Evolutionary conservation across 2,329 filamentous ascomycete species (phyloP).

Genomic region (Alternaria gansuensis): DNA sequence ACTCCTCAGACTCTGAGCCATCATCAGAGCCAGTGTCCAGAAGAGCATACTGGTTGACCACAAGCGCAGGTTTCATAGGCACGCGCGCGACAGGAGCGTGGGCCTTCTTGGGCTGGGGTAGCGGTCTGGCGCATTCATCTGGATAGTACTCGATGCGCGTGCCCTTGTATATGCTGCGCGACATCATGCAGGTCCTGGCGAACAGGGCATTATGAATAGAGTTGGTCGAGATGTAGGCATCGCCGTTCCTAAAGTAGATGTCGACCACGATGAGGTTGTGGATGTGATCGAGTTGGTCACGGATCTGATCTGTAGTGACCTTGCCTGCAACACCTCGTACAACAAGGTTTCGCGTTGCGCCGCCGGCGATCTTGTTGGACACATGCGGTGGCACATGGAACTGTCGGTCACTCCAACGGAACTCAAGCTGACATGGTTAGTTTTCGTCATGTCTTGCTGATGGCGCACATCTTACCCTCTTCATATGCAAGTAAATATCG

Average conservation of each 20-base stretch:
- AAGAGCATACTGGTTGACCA: conserved; percentile 46
- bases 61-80: conserved; percentile 31
- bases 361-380: conserved; percentile 68
- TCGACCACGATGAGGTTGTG: conserved; percentile 78
- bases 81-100: conserved; percentile 17
- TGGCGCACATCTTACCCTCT: conserved; percentile 64
- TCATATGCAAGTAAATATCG: conserved; percentile 73
- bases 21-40: conserved; percentile 40
- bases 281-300: conserved; percentile 81
- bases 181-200: conserved; percentile 80
- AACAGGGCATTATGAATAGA: conserved; percentile 79
- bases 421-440: conserved; percentile 64
- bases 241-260: conserved; percentile 65
- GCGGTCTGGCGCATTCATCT: conserved; percentile 75
- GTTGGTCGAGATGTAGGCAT: conserved; percentile 77
- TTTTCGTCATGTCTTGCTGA: background rate
- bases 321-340: conserved; percentile 66
- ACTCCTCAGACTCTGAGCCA: conserved; percentile 40
- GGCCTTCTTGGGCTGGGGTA: conserved; percentile 50
- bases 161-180: conserved; percentile 71
- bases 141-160: conserved; percentile 74
- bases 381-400: conserved; percentile 71
- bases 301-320: conserved; percentile 70
- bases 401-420: conserved; percentile 76
- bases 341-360: conserved; percentile 78